Evolutionary conservation across 176 grass and related monocot species (phyloP), one percentile per base, ranked within the genome.

Genomic region (Hsuehochloa calcarea): DNA sequence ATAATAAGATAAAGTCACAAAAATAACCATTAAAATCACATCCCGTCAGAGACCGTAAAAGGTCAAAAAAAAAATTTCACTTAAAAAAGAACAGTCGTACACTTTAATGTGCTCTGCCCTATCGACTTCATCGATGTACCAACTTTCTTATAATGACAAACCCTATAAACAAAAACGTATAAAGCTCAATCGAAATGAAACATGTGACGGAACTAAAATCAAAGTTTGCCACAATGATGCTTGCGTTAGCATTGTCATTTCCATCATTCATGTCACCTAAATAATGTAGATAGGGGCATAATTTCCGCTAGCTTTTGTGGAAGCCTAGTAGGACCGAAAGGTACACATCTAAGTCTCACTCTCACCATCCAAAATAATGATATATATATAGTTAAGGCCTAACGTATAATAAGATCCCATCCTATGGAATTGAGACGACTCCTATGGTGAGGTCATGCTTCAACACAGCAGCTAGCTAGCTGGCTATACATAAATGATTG

Each of bases 211-310:
- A 83, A 78, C 45, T 65, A 79, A 20, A 79, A 72, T 43, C 56
- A 46, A 55, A 65, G 87, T 79, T 88, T 35, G 34, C 74, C 67
- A 13, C 74, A 83, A 73, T 79, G 44, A 84, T 79, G 77, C 56
- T 27, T 54, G 65, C 64, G 74, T 63, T 72, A 79, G 87, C 74
- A 73, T 40, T 84, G 74, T 84, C 68, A 85, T 80, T 74, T 68
- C 82, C 64, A 84, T 80, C 87, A 84, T 80, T 80, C 75, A 1
- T 66, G 38, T n/a, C 75, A 17, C 40, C 44, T 65, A 88, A 38
- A 78, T 65, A 84, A 65, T 73, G 19, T 23, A 79, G 47, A 23
- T 63, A 26, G 1, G 34, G 1, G 56, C 45, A 46, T 64, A 61
- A 85, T 75, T 89, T 85, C 69, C 10, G 59, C 38, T 25, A 74